Conservation (phyloP, 2,329 filamentous ascomycete genomes). For the Pseudogymnoascus sp. region DNA sequence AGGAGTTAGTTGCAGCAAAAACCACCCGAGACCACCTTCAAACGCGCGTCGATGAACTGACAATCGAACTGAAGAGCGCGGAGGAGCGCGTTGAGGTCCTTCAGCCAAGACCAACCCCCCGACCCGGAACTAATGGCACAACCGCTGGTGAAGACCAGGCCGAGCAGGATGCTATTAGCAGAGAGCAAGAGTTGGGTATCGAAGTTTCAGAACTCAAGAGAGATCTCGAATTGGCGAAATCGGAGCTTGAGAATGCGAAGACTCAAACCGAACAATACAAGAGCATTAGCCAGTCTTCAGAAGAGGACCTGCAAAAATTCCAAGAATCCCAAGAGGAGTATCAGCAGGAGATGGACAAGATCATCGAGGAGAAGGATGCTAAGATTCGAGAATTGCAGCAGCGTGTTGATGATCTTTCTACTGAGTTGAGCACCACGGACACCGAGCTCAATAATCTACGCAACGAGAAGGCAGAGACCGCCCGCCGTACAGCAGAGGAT, state of each 20-base stretch:
- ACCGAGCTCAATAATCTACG: slow-evolving; percentile 72
- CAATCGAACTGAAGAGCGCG: slow-evolving; percentile 77
- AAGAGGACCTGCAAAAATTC: slow-evolving; percentile 76
- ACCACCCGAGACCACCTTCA: slow-evolving; percentile 86
- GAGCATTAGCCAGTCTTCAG: slow-evolving; percentile 74
- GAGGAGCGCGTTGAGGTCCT: slow-evolving; percentile 79
- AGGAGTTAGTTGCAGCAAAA: slow-evolving; percentile 79
- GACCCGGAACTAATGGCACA: slow-evolving; percentile 38
- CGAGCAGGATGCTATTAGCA: slow-evolving; percentile 51
- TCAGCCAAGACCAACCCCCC: slow-evolving; percentile 66
- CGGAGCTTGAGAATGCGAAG: slow-evolving; percentile 73
- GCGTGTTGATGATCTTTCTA: slow-evolving; percentile 72
- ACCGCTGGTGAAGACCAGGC: slow-evolving; percentile 40
- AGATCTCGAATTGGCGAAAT: slow-evolving; percentile 71
- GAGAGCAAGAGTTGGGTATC: slow-evolving; percentile 70
- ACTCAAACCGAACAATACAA: slow-evolving; percentile 81
- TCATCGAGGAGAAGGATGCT: slow-evolving; percentile 67
- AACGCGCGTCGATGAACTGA: slow-evolving; percentile 77
- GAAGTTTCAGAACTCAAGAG: slow-evolving; percentile 82
- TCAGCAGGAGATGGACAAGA: slow-evolving; percentile 71
- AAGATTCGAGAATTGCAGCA: slow-evolving; percentile 76
- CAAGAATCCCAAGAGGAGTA: slow-evolving; percentile 78
- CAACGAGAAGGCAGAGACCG: slow-evolving; percentile 69
- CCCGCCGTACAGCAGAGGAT: slow-evolving; percentile 67
- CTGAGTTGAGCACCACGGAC: slow-evolving; percentile 74